Evolutionary conservation across 345 rosid genomes (phyloP).

Genomic region (Firmiana major): DNA sequence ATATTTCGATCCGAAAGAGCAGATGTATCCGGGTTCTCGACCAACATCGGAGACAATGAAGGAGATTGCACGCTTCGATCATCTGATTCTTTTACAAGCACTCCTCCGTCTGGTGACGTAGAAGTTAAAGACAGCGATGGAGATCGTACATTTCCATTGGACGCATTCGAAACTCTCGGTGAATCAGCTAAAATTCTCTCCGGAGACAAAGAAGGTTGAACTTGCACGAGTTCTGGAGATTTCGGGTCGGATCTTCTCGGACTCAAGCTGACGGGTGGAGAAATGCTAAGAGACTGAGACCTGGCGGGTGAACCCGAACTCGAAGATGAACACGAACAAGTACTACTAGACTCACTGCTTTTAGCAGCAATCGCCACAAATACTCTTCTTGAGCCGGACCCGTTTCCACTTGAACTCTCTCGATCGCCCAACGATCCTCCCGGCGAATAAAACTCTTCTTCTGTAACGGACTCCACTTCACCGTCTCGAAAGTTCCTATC

Average conservation of each 20-base stretch:
- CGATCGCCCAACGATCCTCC: constrained; percentile 65
- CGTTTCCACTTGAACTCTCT: constrained; percentile 50
- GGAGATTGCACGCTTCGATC: constrained; percentile 20
- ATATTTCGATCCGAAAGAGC: background rate
- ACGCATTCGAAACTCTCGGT: constrained; percentile 6
- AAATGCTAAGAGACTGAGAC: constrained; percentile 76
- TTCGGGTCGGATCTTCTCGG: constrained; percentile 55
- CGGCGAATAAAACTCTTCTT: constrained; percentile 92
- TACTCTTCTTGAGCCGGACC: constrained; percentile 66
- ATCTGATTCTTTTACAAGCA: constrained; percentile 18
- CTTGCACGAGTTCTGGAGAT: constrained; percentile 32
- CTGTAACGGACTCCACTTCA: constrained; percentile 49
- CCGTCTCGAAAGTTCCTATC: constrained; percentile 33
- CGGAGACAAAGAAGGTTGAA: constrained; percentile 15
- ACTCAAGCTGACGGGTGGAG: constrained; percentile 67
- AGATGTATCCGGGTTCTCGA: background rate
- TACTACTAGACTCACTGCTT: constrained; percentile 48
- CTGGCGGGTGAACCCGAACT: constrained; percentile 72
- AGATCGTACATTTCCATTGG: constrained; percentile 26
- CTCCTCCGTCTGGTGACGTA: constrained; percentile 30
- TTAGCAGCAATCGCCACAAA: constrained; percentile 35
- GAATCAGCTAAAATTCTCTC: constrained; percentile 20
- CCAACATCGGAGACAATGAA: constrained; percentile 13
- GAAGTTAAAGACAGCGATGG: constrained; percentile 39
- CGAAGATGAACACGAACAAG: constrained; percentile 62